Evolutionary conservation across 164 flowering plant genomes (phyloP), one percentile per base, ranked within the genome.

Genomic region (Taxillus chinensis): DNA sequence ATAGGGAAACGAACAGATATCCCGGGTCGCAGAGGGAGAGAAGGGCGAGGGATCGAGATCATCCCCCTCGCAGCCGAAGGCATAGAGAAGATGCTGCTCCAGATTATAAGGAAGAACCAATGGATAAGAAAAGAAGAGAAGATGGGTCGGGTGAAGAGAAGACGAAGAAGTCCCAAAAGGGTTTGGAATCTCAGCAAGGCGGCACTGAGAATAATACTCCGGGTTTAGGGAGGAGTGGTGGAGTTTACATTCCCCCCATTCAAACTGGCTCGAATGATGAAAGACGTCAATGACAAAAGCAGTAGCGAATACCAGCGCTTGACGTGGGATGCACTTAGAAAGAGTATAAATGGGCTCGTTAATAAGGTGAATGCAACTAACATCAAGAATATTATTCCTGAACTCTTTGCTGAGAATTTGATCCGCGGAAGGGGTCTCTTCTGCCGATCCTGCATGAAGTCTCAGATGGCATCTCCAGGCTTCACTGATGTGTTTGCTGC

Each of bases 271-370:
- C 68, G 84, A 49, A 87, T 91, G 97, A 84, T 95, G 92, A 83
- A 82, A 55, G 93, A 87, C 14, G 79, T 87, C 0, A 57, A 91
- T 57, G 99, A 91, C 53, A 91, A 91, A 62, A 83, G 86, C 58
- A 89, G 99, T 60, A 59, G 60, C 1, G 93, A 91, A 69, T 91
- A 89, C 64, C 99, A 95, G 73, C 63, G 96, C 12, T 62, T 91
- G 74, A 89, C 99, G 0, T 95, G 99, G 99, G 98, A 91, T 76
- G 99, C 99, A 2, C 77, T 95, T 50, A 77, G 95, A 7, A 95
- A 95, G 75, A 87, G 96, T 69, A 91, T 95, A 5, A 91, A 91
- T 74, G 99, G 99, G 39, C 78, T 91, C 39, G 95, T 95, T 8
- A 95, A 91, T 76, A 95, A 95, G 65, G 97, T 95, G 0, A 95